Evolutionary conservation across 139 green algal genomes (phyloP), one percentile per base, ranked within the genome.

Genomic region (Ulvella scutata): DNA sequence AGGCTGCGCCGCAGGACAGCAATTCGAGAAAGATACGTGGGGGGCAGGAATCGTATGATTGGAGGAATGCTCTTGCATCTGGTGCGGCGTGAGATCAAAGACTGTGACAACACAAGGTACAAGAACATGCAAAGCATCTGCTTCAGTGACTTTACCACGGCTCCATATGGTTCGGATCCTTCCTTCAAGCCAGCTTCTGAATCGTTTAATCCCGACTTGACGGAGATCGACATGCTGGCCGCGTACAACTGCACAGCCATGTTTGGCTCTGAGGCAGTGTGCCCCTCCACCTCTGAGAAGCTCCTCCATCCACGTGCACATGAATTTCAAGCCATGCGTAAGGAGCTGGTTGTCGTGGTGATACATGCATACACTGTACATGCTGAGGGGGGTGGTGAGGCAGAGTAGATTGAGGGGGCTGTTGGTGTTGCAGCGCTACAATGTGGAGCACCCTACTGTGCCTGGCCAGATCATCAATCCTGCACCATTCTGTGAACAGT

Each of bases 161-260:
- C 34, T 10, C 75, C 85, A 0, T 93, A 85, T 74, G 88, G 88
- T 26, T 79, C 90, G 34, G 89, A 94, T 76, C 88, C 89, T 3
- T 79, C 89, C 0, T 94, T 94, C 87, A 93, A 93, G 80, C 61
- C 76, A 4, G 89, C 87, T 43, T 85, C 85, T 3, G 59, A 73
- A 3, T 75, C 86, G 33, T 94, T 87, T 81, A 88, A 92, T 62
- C 60, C 83, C 3, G 83, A 89, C 43, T 80, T 87, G 37, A 83
- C 88, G 74, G 85, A 91, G 62, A 35, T 74, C 26, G 74, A 77
- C 51, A 67, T 67, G 51, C 51, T 67, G 51, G n/a, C 1, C n/a
- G 51, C 51, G 17, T 67, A 67, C 51, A 67, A 67, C 51, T 67
- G 51, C 2, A 67, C 51, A 6, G 51, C 31, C n/a, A 26, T 36